These are phyloP conservation scores for Cyphellophora attinorum DNA, from an alignment of 2,329 filamentous ascomycete genomes.

Conservation along the genomic window DNA sequence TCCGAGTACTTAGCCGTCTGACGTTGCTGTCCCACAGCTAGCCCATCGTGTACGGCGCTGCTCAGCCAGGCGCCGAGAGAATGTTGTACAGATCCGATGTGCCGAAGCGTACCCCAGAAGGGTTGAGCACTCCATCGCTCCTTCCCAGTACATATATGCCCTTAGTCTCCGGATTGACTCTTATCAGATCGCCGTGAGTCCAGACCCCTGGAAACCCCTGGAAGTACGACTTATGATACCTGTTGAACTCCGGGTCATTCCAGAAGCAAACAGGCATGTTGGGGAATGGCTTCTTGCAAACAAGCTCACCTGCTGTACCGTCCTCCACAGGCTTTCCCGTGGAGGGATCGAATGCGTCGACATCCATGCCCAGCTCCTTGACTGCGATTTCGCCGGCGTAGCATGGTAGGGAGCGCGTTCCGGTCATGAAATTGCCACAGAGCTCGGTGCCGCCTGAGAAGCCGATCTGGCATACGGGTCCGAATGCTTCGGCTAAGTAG, in stretches of 20 bases:
- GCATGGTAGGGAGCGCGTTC: constrained; percentile 60
- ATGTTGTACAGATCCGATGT: constrained; percentile 72
- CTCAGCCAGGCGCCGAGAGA: constrained; percentile 30
- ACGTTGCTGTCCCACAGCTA: constrained; percentile 8
- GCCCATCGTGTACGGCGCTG: neutral
- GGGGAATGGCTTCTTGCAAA: constrained; percentile 61
- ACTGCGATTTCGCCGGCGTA: constrained; percentile 48
- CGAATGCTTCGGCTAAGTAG: constrained; percentile 8
- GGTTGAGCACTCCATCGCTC: constrained; percentile 68
- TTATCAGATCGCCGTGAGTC: constrained; percentile 74
- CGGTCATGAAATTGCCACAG: constrained; percentile 24
- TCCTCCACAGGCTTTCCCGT: constrained; percentile 43
- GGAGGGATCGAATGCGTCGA: constrained; percentile 51
- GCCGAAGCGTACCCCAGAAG: constrained; percentile 68
- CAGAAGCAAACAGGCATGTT: constrained; percentile 63
- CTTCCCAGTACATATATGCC: constrained; percentile 29
- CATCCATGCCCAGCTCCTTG: constrained; percentile 40
- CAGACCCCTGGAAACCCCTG: constrained; percentile 41
- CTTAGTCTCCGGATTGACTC: constrained; percentile 56
- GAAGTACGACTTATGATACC: constrained; percentile 35
- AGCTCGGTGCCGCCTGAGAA: constrained; percentile 22
- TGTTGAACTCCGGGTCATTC: constrained; percentile 40
- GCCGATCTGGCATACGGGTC: constrained; percentile 10
- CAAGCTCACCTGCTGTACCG: constrained; percentile 67
- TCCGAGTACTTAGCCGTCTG: constrained; percentile 4